These are phyloP conservation scores for Hirschfeldia incana DNA, from an alignment of 345 rosid species.

Conservation along the genomic window DNA sequence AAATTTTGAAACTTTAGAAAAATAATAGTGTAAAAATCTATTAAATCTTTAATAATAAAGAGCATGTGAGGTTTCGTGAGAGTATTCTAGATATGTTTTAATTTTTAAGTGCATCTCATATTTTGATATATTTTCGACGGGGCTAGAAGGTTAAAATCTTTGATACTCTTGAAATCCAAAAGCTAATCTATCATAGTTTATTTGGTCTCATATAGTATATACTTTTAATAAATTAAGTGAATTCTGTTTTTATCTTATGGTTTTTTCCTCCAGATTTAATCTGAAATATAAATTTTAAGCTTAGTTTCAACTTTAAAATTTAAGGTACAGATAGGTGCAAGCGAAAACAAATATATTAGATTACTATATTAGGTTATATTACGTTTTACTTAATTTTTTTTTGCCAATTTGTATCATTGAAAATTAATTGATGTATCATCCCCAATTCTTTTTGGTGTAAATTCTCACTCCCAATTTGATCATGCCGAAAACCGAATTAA, in stretches of 20 bases:
- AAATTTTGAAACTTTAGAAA: background rate
- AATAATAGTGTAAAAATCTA: background rate
- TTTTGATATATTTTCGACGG: background rate
- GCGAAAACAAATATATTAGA: background rate
- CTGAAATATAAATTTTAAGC: background rate
- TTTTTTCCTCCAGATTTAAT: background rate
- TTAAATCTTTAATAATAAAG: too few relatives aligned
- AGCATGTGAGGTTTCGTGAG: background rate
- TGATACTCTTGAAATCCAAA: background rate
- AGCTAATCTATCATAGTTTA: background rate
- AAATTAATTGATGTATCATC: too few relatives aligned
- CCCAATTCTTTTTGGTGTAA: too few relatives aligned
- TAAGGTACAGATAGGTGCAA: background rate
- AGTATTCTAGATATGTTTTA: background rate
- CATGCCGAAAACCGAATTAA: too few relatives aligned
- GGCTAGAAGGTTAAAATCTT: background rate
- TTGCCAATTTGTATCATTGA: background rate
- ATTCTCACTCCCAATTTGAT: too few relatives aligned
- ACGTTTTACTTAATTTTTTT: background rate
- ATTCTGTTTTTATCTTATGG: background rate
- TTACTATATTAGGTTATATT: background rate
- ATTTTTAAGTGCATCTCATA: background rate
- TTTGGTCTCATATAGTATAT: background rate
- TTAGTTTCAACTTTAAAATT: background rate
- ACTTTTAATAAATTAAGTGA: background rate